Evolutionary conservation across 345 rosid species (phyloP).

Genomic region (Citrus medica): DNA sequence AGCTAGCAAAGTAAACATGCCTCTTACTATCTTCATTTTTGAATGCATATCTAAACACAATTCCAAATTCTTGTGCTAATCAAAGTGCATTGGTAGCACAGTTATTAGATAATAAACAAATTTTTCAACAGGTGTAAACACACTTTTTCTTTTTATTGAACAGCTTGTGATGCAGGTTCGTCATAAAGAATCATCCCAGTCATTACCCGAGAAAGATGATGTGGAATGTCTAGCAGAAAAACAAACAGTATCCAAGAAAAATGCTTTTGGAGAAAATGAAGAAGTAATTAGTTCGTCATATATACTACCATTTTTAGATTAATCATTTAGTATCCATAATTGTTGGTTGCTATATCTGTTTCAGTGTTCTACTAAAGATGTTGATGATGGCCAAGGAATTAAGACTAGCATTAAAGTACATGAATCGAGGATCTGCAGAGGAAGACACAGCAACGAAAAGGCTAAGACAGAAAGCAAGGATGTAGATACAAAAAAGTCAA

Average conservation of each 20-base stretch:
- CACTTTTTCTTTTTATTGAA: background rate
- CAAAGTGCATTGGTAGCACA: background rate
- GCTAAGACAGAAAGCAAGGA: background rate
- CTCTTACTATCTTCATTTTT: background rate
- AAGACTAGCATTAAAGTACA: background rate
- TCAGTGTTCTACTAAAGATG: background rate
- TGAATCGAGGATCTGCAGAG: slow-evolving; percentile 1
- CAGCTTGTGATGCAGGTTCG: background rate
- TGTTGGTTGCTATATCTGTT: background rate
- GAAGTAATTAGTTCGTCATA: background rate
- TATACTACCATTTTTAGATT: background rate
- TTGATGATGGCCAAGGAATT: background rate
- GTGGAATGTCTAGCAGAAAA: background rate
- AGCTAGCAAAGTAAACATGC: background rate
- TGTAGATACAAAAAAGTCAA: background rate
- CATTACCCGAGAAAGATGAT: background rate
- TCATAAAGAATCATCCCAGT: background rate
- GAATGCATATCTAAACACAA: background rate
- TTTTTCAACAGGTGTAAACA: background rate
- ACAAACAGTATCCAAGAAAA: background rate
- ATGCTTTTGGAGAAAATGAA: background rate
- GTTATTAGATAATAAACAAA: background rate
- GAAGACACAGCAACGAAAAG: background rate
- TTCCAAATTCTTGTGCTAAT: background rate
- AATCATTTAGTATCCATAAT: background rate